Conservation (phyloP, 2,329 filamentous ascomycete genomes). For the Colletotrichum simmondsii region DNA sequence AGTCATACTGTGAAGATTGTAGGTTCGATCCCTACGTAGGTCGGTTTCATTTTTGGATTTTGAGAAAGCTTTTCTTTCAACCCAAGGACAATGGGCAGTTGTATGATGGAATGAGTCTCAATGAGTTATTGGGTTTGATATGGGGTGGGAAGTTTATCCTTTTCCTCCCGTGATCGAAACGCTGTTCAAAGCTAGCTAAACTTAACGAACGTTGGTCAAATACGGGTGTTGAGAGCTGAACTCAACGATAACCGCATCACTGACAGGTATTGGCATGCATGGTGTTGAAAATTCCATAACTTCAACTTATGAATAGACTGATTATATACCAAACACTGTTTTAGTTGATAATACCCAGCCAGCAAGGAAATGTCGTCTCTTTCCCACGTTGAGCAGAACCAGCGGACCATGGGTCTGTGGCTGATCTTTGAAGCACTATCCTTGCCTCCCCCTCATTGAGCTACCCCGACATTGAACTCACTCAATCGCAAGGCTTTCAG, state of each 20-base stretch:
- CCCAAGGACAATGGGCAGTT: too few relatives aligned
- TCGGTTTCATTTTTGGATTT: not conserved
- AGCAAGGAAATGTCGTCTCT: too few relatives aligned
- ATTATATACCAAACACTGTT: too few relatives aligned
- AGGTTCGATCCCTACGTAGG: conserved; percentile 34
- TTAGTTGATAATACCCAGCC: too few relatives aligned
- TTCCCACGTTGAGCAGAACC: not conserved
- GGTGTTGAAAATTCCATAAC: too few relatives aligned
- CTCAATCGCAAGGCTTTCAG: not conserved
- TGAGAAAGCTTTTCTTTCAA: too few relatives aligned
- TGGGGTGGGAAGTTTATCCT: not conserved
- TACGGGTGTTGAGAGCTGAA: not conserved
- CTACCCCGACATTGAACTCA: not conserved
- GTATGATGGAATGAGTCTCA: not conserved
- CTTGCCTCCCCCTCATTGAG: not conserved
- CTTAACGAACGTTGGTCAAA: not conserved
- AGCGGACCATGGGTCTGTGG: not conserved
- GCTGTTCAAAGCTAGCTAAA: not conserved
- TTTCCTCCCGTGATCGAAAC: not conserved
- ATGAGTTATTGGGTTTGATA: not conserved
- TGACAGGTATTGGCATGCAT: too few relatives aligned
- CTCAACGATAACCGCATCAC: too few relatives aligned
- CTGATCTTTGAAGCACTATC: not conserved
- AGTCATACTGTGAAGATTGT: conserved; percentile 31
- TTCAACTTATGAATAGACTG: too few relatives aligned